Evolutionary conservation across 495 filamentous ascomycete species (phyloP).

Genomic region (Talaromyces stipitatus): DNA sequence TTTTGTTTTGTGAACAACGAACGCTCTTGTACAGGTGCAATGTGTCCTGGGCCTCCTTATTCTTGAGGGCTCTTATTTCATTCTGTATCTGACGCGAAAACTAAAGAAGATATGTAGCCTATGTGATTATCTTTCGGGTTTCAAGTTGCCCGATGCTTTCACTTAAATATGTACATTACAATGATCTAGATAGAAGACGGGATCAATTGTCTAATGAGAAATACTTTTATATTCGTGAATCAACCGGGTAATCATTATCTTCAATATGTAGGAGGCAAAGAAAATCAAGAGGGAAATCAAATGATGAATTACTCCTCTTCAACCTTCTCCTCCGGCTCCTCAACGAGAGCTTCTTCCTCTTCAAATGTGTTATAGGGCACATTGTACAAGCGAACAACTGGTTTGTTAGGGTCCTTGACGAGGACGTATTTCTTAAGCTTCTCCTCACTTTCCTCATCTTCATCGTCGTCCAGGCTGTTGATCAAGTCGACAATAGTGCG

Average conservation of each 20-base stretch:
- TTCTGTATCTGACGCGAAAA: no score
- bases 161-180: no score
- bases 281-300: slow-evolving; percentile 10
- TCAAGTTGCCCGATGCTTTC: no score
- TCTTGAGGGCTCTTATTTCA: no score
- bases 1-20: no score
- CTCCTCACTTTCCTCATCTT: slow-evolving; percentile 69
- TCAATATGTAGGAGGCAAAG: not conserved
- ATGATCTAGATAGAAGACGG: no score
- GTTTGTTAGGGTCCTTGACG: slow-evolving; percentile 91
- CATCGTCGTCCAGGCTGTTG: slow-evolving; percentile 45
- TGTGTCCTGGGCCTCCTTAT: no score
- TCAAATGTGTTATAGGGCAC: slow-evolving; percentile 85
- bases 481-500: slow-evolving; percentile 92
- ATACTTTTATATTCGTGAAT: slow-evolving; percentile 3
- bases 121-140: no score
- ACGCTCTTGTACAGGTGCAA: no score
- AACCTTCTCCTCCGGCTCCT: slow-evolving; percentile 28
- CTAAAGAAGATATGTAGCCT: no score
- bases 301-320: slow-evolving; percentile 29
- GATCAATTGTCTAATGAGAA: not conserved
- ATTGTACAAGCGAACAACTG: slow-evolving; percentile 83
- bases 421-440: slow-evolving; percentile 59
- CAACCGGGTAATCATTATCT: not conserved
- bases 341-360: slow-evolving; percentile 51